Conservation (phyloP, 768 basidiomycete species). For the Phaeotremella skinneri region DNA sequence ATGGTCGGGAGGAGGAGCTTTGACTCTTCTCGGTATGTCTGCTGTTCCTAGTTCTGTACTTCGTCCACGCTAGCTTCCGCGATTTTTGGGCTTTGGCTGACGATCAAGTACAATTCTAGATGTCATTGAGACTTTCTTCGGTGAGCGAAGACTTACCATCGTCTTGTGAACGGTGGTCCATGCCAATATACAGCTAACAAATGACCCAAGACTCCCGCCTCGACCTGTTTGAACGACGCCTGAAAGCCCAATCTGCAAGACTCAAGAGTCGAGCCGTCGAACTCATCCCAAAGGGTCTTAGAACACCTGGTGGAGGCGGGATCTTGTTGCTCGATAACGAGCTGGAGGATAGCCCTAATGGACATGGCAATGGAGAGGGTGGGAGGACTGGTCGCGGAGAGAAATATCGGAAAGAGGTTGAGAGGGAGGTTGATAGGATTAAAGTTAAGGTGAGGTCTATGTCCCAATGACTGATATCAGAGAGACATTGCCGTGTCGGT, state of each 20-base stretch:
- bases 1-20: conserved; percentile 65
- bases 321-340: conserved; percentile 33
- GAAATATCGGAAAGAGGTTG: conserved; percentile 69
- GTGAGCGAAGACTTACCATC: conserved; percentile 16
- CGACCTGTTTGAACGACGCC: conserved; percentile 62
- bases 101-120: conserved; percentile 65
- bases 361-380: conserved; percentile 5
- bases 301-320: conserved; percentile 42
- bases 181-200: background rate
- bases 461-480: conserved; percentile 7
- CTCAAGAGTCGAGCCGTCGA: conserved; percentile 79
- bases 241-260: conserved; percentile 80
- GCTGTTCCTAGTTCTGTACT: background rate
- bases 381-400: conserved; percentile 50
- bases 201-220: conserved; percentile 63
- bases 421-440: conserved; percentile 80
- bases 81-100: too few species aligned
- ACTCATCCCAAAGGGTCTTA: conserved; percentile 62
- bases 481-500: conserved; percentile 7
- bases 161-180: background rate
- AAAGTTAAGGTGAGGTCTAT: conserved; percentile 66
- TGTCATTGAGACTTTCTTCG: conserved; percentile 88
- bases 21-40: conserved; percentile 74
- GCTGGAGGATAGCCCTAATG: conserved; percentile 5
- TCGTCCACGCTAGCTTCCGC: too few species aligned